Conservation (phyloP, 108 stramenopile genomes). For the Nitzschia inconspicua region DNA sequence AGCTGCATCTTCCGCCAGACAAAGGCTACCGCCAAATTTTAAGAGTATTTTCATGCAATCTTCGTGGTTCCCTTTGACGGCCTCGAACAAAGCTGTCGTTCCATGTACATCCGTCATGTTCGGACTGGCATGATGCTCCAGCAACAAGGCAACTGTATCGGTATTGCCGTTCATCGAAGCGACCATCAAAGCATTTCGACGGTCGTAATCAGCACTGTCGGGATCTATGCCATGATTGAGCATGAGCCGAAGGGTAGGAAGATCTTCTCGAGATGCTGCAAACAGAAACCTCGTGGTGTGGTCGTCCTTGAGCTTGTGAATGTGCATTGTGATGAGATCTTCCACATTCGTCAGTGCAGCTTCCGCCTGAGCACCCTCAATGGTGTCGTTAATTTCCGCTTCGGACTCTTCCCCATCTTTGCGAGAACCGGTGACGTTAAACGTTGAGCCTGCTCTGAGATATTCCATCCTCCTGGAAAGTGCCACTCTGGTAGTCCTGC, state of each 20-base stretch:
- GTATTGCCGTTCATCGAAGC: constrained; percentile 64
- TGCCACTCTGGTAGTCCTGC: neutral
- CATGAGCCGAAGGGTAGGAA: constrained; percentile 51
- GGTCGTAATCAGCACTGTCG: constrained; percentile 59
- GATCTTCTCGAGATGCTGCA: constrained; percentile 61
- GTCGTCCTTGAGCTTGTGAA: constrained; percentile 51
- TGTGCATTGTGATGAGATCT: constrained; percentile 63
- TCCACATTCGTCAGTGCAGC: constrained; percentile 14
- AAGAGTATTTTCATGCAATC: constrained; percentile 27
- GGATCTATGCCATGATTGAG: constrained; percentile 66
- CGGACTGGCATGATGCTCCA: constrained; percentile 49
- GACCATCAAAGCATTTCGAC: constrained; percentile 63
- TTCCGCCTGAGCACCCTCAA: constrained; percentile 11
- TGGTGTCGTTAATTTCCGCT: constrained; percentile 1
- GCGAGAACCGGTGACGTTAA: neutral
- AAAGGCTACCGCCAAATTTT: constrained; percentile 28
- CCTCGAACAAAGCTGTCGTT: constrained; percentile 50
- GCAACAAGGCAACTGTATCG: constrained; percentile 40
- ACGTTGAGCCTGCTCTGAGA: neutral
- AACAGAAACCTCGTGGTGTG: constrained; percentile 62
- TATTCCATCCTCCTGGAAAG: neutral
- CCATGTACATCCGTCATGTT: constrained; percentile 62
- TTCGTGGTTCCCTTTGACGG: constrained; percentile 55
- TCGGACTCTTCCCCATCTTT: neutral
- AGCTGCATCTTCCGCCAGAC: constrained; percentile 29